phyloP scores from a whole-genome alignment of 352 stramenopile genomes.

The Phytophthora boehmeriae region DNA sequence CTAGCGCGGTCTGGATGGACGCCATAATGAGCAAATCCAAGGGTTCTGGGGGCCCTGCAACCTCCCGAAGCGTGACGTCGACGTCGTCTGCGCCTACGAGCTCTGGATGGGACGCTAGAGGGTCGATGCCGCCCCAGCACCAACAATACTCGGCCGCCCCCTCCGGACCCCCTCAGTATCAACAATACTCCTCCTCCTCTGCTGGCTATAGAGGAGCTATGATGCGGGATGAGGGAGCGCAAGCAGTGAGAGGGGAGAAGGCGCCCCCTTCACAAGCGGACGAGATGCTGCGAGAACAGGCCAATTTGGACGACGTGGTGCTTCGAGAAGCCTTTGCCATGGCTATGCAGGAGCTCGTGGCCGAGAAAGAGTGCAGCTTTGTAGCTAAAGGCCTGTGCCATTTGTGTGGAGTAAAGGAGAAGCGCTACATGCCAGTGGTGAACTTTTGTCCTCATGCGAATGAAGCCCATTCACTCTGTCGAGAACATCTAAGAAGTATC shows the following conservation, averaged over 20 bases:
- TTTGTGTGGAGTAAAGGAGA: conserved; percentile 56
- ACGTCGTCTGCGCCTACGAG: conserved; percentile 2
- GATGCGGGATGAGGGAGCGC: not conserved
- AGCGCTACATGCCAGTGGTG: conserved; percentile 63
- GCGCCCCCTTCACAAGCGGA: conserved; percentile 27
- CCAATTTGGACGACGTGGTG: conserved; percentile 42
- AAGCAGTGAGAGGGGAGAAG: conserved; percentile 19
- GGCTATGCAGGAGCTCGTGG: conserved; percentile 62
- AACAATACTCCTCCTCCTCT: conserved; percentile 9
- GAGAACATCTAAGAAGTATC: conserved; percentile 73
- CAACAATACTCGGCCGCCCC: conserved; percentile 1
- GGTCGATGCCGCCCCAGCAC: not conserved
- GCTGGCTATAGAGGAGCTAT: conserved; percentile 5
- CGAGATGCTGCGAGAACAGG: conserved; percentile 39
- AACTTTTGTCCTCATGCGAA: conserved; percentile 78
- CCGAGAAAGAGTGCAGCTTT: conserved; percentile 71
- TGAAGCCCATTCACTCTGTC: conserved; percentile 73
- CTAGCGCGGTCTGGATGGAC: conserved; percentile 74
- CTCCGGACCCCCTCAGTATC: conserved; percentile 11
- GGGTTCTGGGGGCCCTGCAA: conserved; percentile 23
- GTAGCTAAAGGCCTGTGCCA: conserved; percentile 76
- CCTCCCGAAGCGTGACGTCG: not conserved
- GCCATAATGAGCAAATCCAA: conserved; percentile 76
- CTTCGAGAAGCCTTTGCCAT: conserved; percentile 53
- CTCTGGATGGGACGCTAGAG: not conserved